Base-by-base conservation (phyloP, 2,329 filamentous ascomycete species). In the Apiospora sp. region DNA sequence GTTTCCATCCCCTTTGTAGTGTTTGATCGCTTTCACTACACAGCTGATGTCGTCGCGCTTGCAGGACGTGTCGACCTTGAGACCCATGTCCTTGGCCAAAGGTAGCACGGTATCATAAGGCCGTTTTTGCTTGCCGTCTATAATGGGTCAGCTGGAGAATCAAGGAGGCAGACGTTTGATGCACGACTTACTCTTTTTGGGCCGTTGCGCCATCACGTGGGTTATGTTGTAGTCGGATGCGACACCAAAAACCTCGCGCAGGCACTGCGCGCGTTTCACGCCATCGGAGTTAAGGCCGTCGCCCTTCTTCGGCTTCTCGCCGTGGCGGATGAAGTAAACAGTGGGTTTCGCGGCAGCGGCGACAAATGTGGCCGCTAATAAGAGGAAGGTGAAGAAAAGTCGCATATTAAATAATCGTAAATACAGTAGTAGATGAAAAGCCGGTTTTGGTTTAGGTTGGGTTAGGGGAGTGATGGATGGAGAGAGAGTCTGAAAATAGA, bases 261-360 rank as follows among this genome's bases (percentile, higher is more conserved):
- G 81, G 74, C 90, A 91, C 76, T 92, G 87, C 0, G 90, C 87
- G 22, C 90, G 87, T 79, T 89, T 73, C 71, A 85, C 74, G n/a
- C 90, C 90, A 73, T 85, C 76, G 0, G 83, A 75, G 71, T 80
- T 89, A 67, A 92, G 82, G 2, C 89, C 89, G 72, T 85, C 81
- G 46, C 82, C 82, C 22, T 84, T 84, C 49, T 84, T 79, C 1
- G 90, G 89, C 80, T 92, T 92, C 79, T 92, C 90, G 73, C 90
- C 90, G 75, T 92, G 90, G 24, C 90, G 87, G 78, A 92, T 92
- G 12, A 92, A 81, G 77, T 90, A 92, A 44, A 92, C 87, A 0
- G 86, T 91, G 1, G 88, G 85, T 13, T 76, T 72, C 0, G 75
- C 72, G 22, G 72, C 74, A 8, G 69, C 54, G 67, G 64, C 64